Evolutionary conservation across 495 filamentous ascomycete genomes (phyloP), one percentile per base, ranked within the genome.

Genomic region (Entonaema liquescens): DNA sequence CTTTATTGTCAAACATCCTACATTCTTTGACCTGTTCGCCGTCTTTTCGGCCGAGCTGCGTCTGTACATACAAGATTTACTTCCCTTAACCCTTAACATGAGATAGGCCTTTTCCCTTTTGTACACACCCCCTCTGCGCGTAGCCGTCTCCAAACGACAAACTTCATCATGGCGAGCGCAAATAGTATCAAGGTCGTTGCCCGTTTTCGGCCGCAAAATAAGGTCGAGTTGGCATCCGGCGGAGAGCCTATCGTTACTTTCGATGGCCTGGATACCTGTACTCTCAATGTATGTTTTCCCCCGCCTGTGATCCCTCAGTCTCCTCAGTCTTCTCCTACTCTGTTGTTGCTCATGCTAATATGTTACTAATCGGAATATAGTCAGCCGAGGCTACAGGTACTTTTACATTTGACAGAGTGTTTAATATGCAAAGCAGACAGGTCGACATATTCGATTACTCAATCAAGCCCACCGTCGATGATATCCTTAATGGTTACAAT

Each of bases 401-500:
- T 78, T 99, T 99, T 78, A 99, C 95, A 58, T 99, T 98, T 79
- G 95, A 99, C 78, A 92, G 95, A 31, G 93, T 98, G 61, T 99
- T 99, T 83, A 91, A 91, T 78, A 98, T 97, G 90, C 83, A 88
- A 78, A 93, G 92, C 63, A 86, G 88, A 69, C 95, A 99, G 78
- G 82, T 81, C 68, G 93, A 98, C 81, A 91, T 99, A 72, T 99
- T 99, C 83, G 91, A 98, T 77, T 99, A 93, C 84, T 98, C 96
- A 23, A 98, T 99, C 79, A 91, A 91, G 58, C 85, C 92, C 7
- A 99, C 95, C 5, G 96, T 99, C 70, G 95, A 98, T 80, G 95
- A 99, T 78, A 97, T 99, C 71, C 86, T 99, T 56, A 96, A 97
- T 80, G 95, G 95, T 67, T 99, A 99, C 87, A 99, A 99, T 83